Conservation (phyloP, 2,329 filamentous ascomycete species). For the Colletotrichum falcatum region DNA sequence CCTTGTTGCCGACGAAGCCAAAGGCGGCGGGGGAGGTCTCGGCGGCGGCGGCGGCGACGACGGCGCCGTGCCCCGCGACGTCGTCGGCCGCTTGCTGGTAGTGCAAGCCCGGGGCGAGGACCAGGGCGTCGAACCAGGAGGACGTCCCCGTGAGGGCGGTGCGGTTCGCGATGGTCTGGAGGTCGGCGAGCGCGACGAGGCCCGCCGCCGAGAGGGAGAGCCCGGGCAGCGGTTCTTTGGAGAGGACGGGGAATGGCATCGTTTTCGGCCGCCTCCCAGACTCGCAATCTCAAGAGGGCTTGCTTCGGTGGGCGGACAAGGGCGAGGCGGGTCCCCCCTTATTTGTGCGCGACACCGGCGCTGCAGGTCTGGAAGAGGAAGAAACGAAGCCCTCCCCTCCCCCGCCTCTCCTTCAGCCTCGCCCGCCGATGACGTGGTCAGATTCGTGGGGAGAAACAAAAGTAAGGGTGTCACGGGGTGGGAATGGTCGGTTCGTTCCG, state of each 20-base stretch:
- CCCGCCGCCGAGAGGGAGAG: conserved; percentile 64
- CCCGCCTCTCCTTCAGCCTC: no score
- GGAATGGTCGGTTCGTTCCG: background rate
- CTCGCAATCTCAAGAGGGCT: no score
- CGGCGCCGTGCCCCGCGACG: conserved; percentile 53
- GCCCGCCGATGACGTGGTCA: conserved; percentile 16
- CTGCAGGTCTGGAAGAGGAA: background rate
- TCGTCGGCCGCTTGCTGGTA: conserved; percentile 68
- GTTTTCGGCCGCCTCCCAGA: background rate
- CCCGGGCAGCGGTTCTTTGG: conserved; percentile 57
- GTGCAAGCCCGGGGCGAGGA: conserved; percentile 71
- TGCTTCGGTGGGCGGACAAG: background rate
- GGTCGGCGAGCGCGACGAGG: conserved; percentile 69
- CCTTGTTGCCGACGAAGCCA: conserved; percentile 51
- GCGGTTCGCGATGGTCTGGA: conserved; percentile 66
- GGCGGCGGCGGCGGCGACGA: conserved; percentile 48
- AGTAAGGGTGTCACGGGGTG: conserved; percentile 3
- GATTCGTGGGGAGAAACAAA: background rate
- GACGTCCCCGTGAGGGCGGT: conserved; percentile 69
- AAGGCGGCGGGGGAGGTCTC: conserved; percentile 62
- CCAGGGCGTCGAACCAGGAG: conserved; percentile 66
- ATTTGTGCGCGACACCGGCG: background rate
- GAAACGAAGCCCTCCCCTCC: background rate
- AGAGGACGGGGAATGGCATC: conserved; percentile 56
- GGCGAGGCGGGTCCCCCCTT: background rate